Evolutionary conservation across 1,284 basidiomycete genomes (phyloP).

Genomic region (Cryptococcus wingfieldii): DNA sequence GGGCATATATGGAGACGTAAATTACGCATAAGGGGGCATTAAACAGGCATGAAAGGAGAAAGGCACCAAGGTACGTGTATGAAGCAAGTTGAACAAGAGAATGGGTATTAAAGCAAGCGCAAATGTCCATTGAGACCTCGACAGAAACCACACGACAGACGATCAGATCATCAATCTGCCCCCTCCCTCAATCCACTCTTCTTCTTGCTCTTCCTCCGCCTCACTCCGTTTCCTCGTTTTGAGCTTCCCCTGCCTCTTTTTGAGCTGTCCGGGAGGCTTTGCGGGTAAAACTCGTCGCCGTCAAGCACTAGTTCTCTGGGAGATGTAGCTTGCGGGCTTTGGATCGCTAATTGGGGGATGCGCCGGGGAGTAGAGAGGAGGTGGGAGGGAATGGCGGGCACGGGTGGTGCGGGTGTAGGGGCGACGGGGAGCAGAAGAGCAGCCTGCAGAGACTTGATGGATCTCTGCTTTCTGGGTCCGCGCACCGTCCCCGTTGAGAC

Average conservation of each 20-base stretch:
- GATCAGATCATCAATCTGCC: not conserved
- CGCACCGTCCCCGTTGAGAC: not conserved
- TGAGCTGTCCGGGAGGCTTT: constrained; percentile 26
- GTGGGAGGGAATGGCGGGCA: constrained; percentile 35
- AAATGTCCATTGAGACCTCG: not conserved
- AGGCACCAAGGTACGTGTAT: not conserved
- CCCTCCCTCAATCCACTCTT: not conserved
- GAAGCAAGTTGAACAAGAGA: not conserved
- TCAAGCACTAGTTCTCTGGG: constrained; percentile 41
- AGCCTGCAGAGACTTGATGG: constrained; percentile 45
- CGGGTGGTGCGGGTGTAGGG: constrained; percentile 20
- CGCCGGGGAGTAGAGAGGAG: constrained; percentile 8
- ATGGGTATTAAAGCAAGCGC: not conserved
- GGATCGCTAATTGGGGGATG: constrained; percentile 38
- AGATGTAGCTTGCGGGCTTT: constrained; percentile 42
- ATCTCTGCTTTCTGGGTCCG: constrained; percentile 21
- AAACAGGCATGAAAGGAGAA: not conserved
- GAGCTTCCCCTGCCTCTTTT: constrained; percentile 12
- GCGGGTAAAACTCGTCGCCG: constrained; percentile 46
- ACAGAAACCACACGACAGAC: constrained; percentile 1
- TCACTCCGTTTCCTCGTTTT: constrained; percentile 5
- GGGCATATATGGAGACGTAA: not conserved
- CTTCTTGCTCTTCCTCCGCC: constrained; percentile 16
- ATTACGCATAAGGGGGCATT: constrained; percentile 1
- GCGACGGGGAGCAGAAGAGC: constrained; percentile 37